phyloP scores from a whole-genome alignment of 208 protist genomes.

The Leptomonas pyrrhocoris region DNA sequence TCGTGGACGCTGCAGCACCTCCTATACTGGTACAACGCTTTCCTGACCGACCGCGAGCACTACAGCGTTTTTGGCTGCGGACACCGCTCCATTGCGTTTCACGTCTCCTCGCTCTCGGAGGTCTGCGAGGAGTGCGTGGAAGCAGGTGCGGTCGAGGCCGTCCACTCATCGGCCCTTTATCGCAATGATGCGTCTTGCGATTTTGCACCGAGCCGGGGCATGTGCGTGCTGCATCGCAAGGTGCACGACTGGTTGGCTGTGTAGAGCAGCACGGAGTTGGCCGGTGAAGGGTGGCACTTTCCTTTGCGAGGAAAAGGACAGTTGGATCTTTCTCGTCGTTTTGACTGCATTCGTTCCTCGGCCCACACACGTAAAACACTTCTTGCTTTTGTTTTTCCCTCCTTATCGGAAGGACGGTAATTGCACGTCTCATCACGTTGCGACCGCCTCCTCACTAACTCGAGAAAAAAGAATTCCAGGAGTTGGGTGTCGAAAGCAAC shows the following conservation, averaged over 20 bases:
- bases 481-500: too few relatives aligned
- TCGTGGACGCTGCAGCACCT: slow-evolving; percentile 65
- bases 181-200: neutral
- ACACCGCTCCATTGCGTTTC: slow-evolving; percentile 49
- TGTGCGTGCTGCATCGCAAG: slow-evolving; percentile 49
- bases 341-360: too few relatives aligned
- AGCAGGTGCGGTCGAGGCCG: slow-evolving; percentile 16
- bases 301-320: neutral
- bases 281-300: neutral
- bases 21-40: slow-evolving; percentile 54
- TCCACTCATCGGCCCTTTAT: slow-evolving; percentile 16
- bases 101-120: slow-evolving; percentile 31
- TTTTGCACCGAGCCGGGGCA: slow-evolving; percentile 23
- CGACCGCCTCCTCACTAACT: too few relatives aligned
- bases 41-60: slow-evolving; percentile 44
- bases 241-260: slow-evolving; percentile 44
- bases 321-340: too few relatives aligned
- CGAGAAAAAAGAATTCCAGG: too few relatives aligned
- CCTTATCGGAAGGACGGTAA: too few relatives aligned
- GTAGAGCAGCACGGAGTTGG: slow-evolving; percentile 15
- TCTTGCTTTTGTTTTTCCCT: too few relatives aligned
- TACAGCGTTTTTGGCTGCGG: slow-evolving; percentile 58
- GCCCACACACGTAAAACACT: too few relatives aligned
- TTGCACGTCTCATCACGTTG: too few relatives aligned
- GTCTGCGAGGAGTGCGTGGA: slow-evolving; percentile 52